phyloP scores from a whole-genome alignment of 2,329 filamentous ascomycete species.

The Aspergillus cejpii region DNA sequence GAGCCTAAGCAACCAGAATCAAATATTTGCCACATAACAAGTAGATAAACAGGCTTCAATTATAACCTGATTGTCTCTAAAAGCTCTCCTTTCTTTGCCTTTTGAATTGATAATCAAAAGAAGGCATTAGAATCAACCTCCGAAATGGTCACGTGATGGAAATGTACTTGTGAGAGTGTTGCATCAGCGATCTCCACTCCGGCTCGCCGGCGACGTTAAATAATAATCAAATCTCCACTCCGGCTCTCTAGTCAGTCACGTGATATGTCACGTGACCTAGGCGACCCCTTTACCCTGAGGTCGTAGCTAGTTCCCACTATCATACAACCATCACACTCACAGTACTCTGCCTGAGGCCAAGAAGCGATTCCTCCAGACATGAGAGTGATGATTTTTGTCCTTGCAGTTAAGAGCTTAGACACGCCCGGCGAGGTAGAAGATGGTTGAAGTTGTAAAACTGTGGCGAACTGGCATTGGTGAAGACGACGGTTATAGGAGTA shows the following conservation, averaged over 20 bases:
- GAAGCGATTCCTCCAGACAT: neutral
- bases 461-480: neutral
- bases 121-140: conserved; percentile 3
- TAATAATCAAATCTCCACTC: no score
- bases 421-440: neutral
- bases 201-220: no score
- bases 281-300: no score
- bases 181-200: no score
- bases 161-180: no score
- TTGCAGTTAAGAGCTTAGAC: neutral
- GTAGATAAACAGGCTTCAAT: neutral
- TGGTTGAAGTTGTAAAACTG: neutral
- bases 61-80: neutral
- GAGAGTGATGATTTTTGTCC: neutral
- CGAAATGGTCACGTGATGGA: neutral
- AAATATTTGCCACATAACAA: neutral
- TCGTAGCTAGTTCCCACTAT: no score
- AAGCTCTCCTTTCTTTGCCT: neutral
- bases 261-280: no score
- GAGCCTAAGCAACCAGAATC: neutral
- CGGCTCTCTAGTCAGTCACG: no score
- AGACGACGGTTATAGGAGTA: neutral
- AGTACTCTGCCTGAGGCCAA: neutral
- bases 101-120: conserved; percentile 11
- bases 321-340: no score